A percentile compares a stretch with the other conserved stretches of the same genome.
Evolutionary conservation across 2,329 filamentous ascomycete genomes (phyloP).

Genomic region (Leptographium radiaticola): DNA sequence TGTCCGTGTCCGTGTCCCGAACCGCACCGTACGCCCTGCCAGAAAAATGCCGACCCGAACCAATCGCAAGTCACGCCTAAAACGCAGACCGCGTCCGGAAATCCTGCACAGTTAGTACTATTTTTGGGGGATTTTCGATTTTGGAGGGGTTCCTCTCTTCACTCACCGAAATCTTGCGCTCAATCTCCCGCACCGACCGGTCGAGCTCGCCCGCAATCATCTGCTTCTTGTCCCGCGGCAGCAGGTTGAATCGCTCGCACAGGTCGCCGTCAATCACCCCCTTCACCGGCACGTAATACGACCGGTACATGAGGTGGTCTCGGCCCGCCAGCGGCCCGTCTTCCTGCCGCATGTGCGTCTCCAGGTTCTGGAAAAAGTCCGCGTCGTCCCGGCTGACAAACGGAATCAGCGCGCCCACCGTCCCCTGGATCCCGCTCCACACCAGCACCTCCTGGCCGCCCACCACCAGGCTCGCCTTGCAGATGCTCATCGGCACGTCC

Average conservation of each 20-base stretch:
- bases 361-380: constrained; percentile 93
- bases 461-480: constrained; percentile 79
- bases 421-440: constrained; percentile 91
- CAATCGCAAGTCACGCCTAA: constrained; percentile 17
- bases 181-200: constrained; percentile 81
- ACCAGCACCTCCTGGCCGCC: constrained; percentile 84
- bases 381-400: constrained; percentile 87
- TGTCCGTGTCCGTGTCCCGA: background rate
- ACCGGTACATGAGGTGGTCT: constrained; percentile 89
- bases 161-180: constrained; percentile 70
- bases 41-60: background rate
- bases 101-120: constrained; percentile 26
- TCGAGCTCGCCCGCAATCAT: constrained; percentile 92
- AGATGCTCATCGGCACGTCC: constrained; percentile 81
- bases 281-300: constrained; percentile 94
- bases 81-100: constrained; percentile 47
- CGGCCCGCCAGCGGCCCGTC: constrained; percentile 80
- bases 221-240: constrained; percentile 81
- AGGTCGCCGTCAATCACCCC: constrained; percentile 94
- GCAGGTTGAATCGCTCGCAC: constrained; percentile 77
- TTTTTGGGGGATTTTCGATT: background rate
- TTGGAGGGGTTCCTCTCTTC: background rate
- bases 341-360: constrained; percentile 74
- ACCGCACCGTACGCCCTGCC: background rate
- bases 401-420: constrained; percentile 83